phyloP scores from a whole-genome alignment of 495 filamentous ascomycete genomes.

The Zalerion maritima region DNA sequence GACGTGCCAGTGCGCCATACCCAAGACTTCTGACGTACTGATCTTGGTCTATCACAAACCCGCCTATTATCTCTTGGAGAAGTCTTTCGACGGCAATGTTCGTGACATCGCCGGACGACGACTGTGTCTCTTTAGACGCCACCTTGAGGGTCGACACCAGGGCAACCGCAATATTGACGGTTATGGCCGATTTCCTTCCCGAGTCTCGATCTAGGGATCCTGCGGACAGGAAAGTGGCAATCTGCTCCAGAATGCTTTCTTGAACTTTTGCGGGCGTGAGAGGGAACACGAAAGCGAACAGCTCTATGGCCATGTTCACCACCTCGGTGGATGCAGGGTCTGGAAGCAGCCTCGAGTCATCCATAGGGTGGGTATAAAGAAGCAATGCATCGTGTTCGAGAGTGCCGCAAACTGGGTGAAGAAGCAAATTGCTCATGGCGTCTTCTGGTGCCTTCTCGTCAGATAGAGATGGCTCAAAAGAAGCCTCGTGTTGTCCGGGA shows the following conservation, averaged over 20 bases:
- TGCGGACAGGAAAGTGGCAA: constrained; percentile 72
- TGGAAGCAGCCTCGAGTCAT: constrained; percentile 33
- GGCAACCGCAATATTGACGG: constrained; percentile 76
- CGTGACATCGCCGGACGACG: constrained; percentile 57
- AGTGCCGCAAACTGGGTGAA: constrained; percentile 66
- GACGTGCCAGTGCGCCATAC: constrained; percentile 72
- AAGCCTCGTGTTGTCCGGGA: constrained; percentile 51
- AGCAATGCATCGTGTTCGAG: constrained; percentile 81
- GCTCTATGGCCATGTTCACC: constrained; percentile 79
- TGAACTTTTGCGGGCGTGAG: constrained; percentile 81
- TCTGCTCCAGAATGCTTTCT: constrained; percentile 86
- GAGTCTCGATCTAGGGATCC: constrained; percentile 69
- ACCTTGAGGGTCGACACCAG: constrained; percentile 70
- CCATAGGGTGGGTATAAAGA: constrained; percentile 48
- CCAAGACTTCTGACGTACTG: constrained; percentile 74
- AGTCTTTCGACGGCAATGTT: constrained; percentile 68
- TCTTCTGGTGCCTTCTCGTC: constrained; percentile 50
- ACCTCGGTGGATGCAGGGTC: constrained; percentile 86
- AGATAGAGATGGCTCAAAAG: constrained; percentile 42
- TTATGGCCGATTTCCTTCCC: constrained; percentile 76
- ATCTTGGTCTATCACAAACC: constrained; percentile 67
- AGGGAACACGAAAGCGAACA: constrained; percentile 83
- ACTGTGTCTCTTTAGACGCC: constrained; percentile 61
- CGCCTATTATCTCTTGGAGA: constrained; percentile 69
- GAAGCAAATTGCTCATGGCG: constrained; percentile 50